Base-by-base conservation (phyloP, 257 asterid genomes). In the Solanum virginianum region DNA sequence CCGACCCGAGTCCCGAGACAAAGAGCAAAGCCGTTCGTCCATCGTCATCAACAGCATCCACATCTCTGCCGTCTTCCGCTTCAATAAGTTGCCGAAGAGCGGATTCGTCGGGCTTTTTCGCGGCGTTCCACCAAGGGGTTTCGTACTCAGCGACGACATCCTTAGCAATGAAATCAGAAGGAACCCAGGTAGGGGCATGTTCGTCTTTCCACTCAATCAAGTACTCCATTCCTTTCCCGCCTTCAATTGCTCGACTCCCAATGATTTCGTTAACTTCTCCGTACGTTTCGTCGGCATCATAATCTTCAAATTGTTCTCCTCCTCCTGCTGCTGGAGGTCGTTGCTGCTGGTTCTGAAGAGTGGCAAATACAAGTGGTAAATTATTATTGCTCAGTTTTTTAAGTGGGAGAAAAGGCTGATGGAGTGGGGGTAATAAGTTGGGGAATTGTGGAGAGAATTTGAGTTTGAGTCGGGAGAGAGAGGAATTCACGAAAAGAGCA, bases 81-180 rank as follows among this genome's bases (percentile, higher is more conserved):
- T 89, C 94, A 11, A 96, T 80, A 4, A 96, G 82, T 29, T 80
- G 57, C 84, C 60, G 54, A 24, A 96, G 86, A 1, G 93, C 93
- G 10, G 89, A 84, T 51, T 82, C 95, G 85, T 95, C 98, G 20
- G 94, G 92, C 84, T 96, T 95, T 87, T 91, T 93, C 47, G 93
- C 97, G 43, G 97, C 98, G 66, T 87, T 93, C 99, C 99, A 96
- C 99, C 98, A 96, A 16, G 98, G 94, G 2, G 97, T 91, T 65
- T 96, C 98, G 88, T 91, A 96, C 88, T 96, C 99, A 24, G 98
- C 89, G 0, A 96, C 92, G 56, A 96, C 98, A 83, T 96, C 98
- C 18, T 81, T 88, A 70, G 99, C 98, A 2, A 95, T 89, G 92
- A 6, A 96, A 43, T 96, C 92, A n/a, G 95, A 91, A 6, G 99